These are phyloP conservation scores for Flaveria brownii DNA, from an alignment of 129 eudicot genomes.

Conservation along the genomic window DNA sequence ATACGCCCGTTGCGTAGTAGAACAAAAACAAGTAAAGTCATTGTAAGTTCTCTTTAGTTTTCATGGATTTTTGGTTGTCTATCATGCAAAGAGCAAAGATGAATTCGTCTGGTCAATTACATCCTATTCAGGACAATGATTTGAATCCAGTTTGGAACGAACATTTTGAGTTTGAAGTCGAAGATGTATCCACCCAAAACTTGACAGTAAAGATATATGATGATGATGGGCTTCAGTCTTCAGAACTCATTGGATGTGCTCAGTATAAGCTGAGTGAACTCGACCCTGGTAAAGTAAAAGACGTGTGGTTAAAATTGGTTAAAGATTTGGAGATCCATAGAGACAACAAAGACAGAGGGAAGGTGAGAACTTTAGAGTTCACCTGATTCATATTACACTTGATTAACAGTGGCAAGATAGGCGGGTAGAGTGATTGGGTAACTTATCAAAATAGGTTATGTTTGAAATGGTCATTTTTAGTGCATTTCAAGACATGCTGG, in stretches of 20 bases:
- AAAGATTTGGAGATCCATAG: conserved; percentile 86
- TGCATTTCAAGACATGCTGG: neutral
- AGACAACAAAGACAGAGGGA: conserved; percentile 85
- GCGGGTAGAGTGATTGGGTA: neutral
- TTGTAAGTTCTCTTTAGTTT: conserved; percentile 54
- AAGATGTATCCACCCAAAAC: conserved; percentile 82
- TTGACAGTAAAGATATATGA: conserved; percentile 82
- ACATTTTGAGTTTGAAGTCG: conserved; percentile 89
- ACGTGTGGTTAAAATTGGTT: conserved; percentile 91
- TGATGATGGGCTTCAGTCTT: conserved; percentile 80
- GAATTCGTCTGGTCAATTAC: conserved; percentile 8
- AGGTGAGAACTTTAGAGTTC: conserved; percentile 45
- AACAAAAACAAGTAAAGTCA: conserved; percentile 72
- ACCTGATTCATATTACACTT: neutral
- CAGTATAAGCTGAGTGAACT: conserved; percentile 69
- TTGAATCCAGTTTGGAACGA: conserved; percentile 98
- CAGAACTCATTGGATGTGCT: conserved; percentile 90
- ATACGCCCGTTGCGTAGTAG: conserved; percentile 71
- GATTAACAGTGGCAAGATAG: neutral
- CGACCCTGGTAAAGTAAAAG: conserved; percentile 93
- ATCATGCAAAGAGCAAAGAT: neutral
- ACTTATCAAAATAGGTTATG: neutral
- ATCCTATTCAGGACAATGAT: conserved; percentile 65
- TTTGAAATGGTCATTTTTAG: neutral
- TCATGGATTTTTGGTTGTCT: neutral